These are phyloP conservation scores for Aspergillus fructus DNA, from an alignment of 2,329 filamentous ascomycete species.

Conservation along the genomic window DNA sequence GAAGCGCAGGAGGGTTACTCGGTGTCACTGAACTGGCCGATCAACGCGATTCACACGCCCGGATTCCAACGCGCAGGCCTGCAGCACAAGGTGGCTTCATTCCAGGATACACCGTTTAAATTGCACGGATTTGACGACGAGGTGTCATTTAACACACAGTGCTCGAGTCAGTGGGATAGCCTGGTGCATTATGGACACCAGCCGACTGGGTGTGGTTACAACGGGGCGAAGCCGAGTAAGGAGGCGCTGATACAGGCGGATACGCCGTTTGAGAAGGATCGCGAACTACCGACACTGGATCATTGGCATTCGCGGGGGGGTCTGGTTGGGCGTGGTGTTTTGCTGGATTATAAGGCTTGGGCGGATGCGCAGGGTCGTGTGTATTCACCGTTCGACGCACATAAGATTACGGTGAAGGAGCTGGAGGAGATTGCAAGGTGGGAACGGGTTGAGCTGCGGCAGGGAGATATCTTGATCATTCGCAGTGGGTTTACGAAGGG, in stretches of 20 bases:
- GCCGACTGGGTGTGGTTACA: constrained; percentile 30
- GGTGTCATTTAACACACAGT: constrained; percentile 48
- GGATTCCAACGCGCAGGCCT: constrained; percentile 34
- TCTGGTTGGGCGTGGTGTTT: constrained; percentile 51
- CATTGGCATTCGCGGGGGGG: constrained; percentile 42
- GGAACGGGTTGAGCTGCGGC: constrained; percentile 17
- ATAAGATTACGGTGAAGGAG: constrained; percentile 17
- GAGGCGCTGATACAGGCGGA: constrained; percentile 16
- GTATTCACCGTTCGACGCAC: constrained; percentile 54
- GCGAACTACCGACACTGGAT: constrained; percentile 25
- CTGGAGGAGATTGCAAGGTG: constrained; percentile 20
- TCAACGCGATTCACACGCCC: constrained; percentile 36
- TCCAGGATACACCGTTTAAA: constrained; percentile 32
- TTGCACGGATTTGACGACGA: constrained; percentile 47
- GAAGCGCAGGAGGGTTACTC: constrained; percentile 45
- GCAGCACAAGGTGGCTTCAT: constrained; percentile 25
- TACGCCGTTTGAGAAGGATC: constrained; percentile 2
- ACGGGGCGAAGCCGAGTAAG: constrained; percentile 28
- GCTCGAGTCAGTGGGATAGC: constrained; percentile 48
- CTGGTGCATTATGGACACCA: constrained; percentile 30
- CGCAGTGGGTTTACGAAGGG: constrained; percentile 24
- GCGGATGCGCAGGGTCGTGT: constrained; percentile 54
- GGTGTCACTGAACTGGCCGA: constrained; percentile 41
- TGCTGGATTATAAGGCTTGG: constrained; percentile 59
- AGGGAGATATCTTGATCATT: constrained; percentile 25